A percentile compares a stretch with the other conserved stretches of the same genome.
These are phyloP conservation scores for Boeremia exigua DNA, from an alignment of 2,329 filamentous ascomycete species.

Conservation along the genomic window DNA sequence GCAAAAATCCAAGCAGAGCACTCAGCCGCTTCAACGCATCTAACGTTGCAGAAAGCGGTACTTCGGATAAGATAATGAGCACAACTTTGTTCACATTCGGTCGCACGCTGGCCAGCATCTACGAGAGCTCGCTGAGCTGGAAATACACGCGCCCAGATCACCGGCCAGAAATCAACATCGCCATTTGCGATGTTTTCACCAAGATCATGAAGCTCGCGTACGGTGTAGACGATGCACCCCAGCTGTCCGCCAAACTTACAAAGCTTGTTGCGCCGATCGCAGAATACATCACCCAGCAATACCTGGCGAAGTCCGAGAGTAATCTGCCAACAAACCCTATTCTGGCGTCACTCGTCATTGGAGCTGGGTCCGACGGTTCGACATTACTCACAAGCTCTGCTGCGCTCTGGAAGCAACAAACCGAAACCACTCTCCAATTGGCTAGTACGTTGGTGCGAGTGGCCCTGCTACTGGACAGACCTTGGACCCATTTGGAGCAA, in stretches of 20 bases:
- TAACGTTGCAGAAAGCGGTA: constrained; percentile 66
- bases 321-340: constrained; percentile 80
- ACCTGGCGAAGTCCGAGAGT: constrained; percentile 72
- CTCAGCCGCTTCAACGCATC: constrained; percentile 56
- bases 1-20: constrained; percentile 64
- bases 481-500: constrained; percentile 71
- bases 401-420: constrained; percentile 62
- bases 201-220: constrained; percentile 75
- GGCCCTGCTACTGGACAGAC: constrained; percentile 67
- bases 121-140: constrained; percentile 88
- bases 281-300: constrained; percentile 75
- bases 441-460: constrained; percentile 74
- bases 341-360: constrained; percentile 70
- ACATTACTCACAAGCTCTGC: constrained; percentile 54
- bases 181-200: constrained; percentile 73
- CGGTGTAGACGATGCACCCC: constrained; percentile 69
- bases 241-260: constrained; percentile 60
- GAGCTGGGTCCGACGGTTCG: constrained; percentile 40
- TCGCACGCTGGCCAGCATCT: constrained; percentile 78
- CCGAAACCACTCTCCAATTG: constrained; percentile 69
- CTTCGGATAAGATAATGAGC: constrained; percentile 78
- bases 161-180: constrained; percentile 70
- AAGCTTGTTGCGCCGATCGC: constrained; percentile 74
- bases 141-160: constrained; percentile 74
- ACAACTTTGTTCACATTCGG: constrained; percentile 75